phyloP scores from a whole-genome alignment of 345 rosid genomes.

The Mercurialis annua region DNA sequence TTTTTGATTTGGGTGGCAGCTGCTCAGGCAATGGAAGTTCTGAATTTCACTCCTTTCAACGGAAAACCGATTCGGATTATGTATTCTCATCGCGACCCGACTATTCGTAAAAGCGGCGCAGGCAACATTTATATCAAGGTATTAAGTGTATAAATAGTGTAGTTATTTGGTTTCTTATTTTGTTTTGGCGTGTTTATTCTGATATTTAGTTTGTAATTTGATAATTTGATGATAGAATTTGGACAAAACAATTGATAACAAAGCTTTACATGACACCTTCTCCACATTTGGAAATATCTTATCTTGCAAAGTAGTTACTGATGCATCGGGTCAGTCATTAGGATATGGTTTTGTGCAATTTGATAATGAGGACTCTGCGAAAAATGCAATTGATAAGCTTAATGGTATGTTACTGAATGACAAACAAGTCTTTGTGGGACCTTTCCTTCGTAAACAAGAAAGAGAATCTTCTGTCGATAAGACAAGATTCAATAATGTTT shows the following conservation, averaged over 20 bases:
- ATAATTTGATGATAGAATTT: constrained; percentile 17
- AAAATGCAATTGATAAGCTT: constrained; percentile 67
- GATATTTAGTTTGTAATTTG: background rate
- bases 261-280: constrained; percentile 82
- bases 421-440: constrained; percentile 94
- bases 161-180: background rate
- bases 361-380: constrained; percentile 74
- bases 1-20: constrained; percentile 8
- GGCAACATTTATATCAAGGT: constrained; percentile 32
- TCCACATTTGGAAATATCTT: constrained; percentile 74
- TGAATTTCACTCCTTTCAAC: constrained; percentile 28
- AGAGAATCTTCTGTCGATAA: constrained; percentile 52
- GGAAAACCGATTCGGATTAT: constrained; percentile 25
- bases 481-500: constrained; percentile 74
- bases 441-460: constrained; percentile 87
- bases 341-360: constrained; percentile 96
- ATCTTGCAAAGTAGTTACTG: constrained; percentile 91
- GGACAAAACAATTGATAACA: constrained; percentile 66
- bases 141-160: background rate
- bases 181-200: background rate
- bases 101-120: constrained; percentile 29
- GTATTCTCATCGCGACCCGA: constrained; percentile 32
- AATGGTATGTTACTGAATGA: constrained; percentile 93
- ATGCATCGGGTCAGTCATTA: constrained; percentile 73
- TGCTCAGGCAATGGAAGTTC: constrained; percentile 28